phyloP scores from a whole-genome alignment of 345 rosid species.

The Kandelia obovata region DNA sequence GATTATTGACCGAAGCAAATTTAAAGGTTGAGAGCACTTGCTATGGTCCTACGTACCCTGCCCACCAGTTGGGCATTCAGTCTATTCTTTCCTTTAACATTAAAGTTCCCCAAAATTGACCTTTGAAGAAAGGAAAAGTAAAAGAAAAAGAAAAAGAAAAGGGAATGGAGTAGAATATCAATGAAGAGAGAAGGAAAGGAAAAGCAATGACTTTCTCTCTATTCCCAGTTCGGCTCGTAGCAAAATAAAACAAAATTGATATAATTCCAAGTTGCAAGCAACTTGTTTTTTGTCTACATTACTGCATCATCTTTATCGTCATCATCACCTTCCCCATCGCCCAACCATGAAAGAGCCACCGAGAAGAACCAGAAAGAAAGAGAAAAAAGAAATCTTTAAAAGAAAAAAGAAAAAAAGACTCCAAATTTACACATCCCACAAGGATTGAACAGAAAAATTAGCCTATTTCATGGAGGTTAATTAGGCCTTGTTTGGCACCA shows the following conservation, averaged over 20 bases:
- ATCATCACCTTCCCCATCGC: constrained; percentile 12
- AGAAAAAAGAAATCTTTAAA: background rate
- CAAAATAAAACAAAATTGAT: constrained; percentile 19
- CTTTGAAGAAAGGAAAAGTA: constrained; percentile 11
- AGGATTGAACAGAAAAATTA: background rate
- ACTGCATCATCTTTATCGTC: constrained; percentile 14
- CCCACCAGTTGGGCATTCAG: background rate
- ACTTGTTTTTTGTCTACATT: constrained; percentile 14
- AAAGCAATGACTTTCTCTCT: background rate
- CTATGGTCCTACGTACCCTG: constrained; percentile 25
- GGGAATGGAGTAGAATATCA: background rate
- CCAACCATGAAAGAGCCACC: constrained; percentile 14
- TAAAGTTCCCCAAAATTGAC: background rate
- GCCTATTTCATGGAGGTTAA: constrained; percentile 9
- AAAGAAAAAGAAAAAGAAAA: background rate
- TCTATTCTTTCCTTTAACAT: constrained; percentile 13
- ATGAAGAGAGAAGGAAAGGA: background rate
- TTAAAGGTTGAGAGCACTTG: constrained; percentile 16
- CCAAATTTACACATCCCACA: constrained; percentile 23
- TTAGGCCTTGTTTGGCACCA: constrained; percentile 32
- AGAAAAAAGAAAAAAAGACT: background rate
- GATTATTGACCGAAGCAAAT: background rate
- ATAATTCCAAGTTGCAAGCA: constrained; percentile 16
- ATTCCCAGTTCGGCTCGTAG: constrained; percentile 10
- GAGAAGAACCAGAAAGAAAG: background rate